Evolutionary conservation across 768 basidiomycete genomes (phyloP), one percentile per base, ranked within the genome.

Genomic region (Clathrus columnatus): DNA sequence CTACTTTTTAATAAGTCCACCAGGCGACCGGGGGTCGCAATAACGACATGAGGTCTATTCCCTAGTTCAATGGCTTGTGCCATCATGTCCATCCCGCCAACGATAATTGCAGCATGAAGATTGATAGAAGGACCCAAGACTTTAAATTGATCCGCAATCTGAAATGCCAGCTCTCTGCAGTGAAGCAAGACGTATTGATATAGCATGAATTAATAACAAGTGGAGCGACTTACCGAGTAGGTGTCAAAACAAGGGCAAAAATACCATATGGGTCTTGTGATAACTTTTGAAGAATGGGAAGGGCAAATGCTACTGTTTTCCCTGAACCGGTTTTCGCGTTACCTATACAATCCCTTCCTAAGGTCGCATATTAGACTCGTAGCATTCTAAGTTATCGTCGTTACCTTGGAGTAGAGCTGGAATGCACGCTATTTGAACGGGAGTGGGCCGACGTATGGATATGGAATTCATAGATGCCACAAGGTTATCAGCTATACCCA

Each of bases 1-100:
- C 79, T 82, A 63, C 87, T 93, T 59, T 79, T 77, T 46, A 99
- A 68, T 62, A 92, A 84, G 69, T 99, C 96, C 2, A 93, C 90
- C 20, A 99, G 82, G 18, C 96, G 81, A 1, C 96, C 96, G 2
- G 96, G 96, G 0, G 96, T 99, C 7, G 94, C 96, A 46, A 99
- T 83, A 21, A 98, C 84, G 32, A 99, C 78, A 66, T 98, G 96
- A 0, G 96, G 96, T 42, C 87, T 80, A 60, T 83, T 81, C 2
- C 78, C 76, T 14, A 99, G 80, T 63, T 94, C 92, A 17, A 90
- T 73, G 0, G 95, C 91, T 67, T 99, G 96, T 1, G 82, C 67
- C 76, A 96, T 91, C 85, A 95, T 95, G 63, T 99, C 96, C 91
- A 99, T 95, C 5, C 96, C 96, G 17, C 96, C 96, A 1, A 98